Conservation (phyloP, 106 monocot species). For the Dioscorea alata region DNA sequence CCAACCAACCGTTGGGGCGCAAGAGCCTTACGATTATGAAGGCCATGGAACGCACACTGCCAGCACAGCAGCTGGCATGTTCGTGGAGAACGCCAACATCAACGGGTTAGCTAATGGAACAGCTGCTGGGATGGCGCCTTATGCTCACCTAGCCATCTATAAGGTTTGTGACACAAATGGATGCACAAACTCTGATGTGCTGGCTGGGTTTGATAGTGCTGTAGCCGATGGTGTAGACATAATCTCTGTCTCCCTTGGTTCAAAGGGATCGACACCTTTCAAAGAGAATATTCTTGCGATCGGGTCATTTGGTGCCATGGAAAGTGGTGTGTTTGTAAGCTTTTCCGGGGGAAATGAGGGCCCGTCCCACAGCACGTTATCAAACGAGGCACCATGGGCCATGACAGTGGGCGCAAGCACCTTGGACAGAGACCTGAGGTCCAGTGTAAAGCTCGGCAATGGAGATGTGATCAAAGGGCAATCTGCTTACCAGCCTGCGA, state of each 20-base stretch:
- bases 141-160: constrained; percentile 49
- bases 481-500: not conserved
- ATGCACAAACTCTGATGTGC: constrained; percentile 12
- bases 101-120: constrained; percentile 29
- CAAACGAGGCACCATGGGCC: constrained; percentile 29
- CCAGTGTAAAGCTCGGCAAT: constrained; percentile 2
- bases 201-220: constrained; percentile 39
- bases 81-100: constrained; percentile 19
- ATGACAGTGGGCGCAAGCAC: constrained; percentile 12
- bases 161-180: constrained; percentile 22
- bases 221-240: constrained; percentile 42
- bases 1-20: not conserved
- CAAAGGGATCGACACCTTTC: not conserved
- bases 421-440: not conserved
- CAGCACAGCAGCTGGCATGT: constrained; percentile 42
- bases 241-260: constrained; percentile 34
- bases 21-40: constrained; percentile 6
- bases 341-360: constrained; percentile 48
- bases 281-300: constrained; percentile 22
- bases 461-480: not conserved
- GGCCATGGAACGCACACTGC: constrained; percentile 57
- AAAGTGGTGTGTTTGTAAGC: constrained; percentile 39
- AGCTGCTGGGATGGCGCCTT: constrained; percentile 41
- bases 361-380: constrained; percentile 5
- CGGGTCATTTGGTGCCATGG: constrained; percentile 27